A percentile compares a stretch with the other conserved stretches of the same genome.
phyloP scores from a whole-genome alignment of 1,139 yeast genomes.

The Geotrichum fermentans region DNA sequence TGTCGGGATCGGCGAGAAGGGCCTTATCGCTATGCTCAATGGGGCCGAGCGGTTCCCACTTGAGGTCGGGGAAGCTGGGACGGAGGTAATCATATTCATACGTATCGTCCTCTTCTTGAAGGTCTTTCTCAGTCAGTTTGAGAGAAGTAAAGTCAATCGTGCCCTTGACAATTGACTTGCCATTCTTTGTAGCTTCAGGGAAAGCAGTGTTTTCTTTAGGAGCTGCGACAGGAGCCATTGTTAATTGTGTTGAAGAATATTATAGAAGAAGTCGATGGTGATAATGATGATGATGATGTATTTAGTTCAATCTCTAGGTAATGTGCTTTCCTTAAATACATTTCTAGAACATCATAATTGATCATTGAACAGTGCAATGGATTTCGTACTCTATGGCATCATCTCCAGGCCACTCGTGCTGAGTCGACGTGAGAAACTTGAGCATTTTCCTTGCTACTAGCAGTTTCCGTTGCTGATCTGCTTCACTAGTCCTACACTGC shows the following conservation, averaged over 20 bases:
- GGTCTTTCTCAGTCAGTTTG: slow-evolving; percentile 6
- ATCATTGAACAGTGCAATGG: too few relatives aligned
- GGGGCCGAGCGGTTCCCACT: slow-evolving; percentile 29
- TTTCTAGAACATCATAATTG: too few relatives aligned
- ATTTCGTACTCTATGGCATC: too few relatives aligned
- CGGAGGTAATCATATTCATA: slow-evolving; percentile 23
- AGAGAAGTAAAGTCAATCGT: slow-evolving; percentile 12
- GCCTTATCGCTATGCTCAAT: slow-evolving; percentile 23
- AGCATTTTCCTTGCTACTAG: too few relatives aligned
- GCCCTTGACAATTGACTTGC: slow-evolving; percentile 13
- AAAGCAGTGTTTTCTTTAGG: background rate
- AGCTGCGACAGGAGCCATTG: slow-evolving; percentile 6
- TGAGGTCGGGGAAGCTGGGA: slow-evolving; percentile 35
- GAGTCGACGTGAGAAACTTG: too few relatives aligned
- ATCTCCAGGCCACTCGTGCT: too few relatives aligned
- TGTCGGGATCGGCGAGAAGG: slow-evolving; percentile 22
- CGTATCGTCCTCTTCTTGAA: slow-evolving; percentile 9
- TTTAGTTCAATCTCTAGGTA: background rate
- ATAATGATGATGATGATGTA: background rate
- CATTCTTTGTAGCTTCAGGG: background rate
- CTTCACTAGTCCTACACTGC: too few relatives aligned
- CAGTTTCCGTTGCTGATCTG: too few relatives aligned
- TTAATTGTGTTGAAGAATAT: background rate
- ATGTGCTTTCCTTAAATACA: background rate
- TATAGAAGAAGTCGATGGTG: background rate